Conservation (phyloP, 2,329 filamentous ascomycete species). For the Aspergillus intermedius region DNA sequence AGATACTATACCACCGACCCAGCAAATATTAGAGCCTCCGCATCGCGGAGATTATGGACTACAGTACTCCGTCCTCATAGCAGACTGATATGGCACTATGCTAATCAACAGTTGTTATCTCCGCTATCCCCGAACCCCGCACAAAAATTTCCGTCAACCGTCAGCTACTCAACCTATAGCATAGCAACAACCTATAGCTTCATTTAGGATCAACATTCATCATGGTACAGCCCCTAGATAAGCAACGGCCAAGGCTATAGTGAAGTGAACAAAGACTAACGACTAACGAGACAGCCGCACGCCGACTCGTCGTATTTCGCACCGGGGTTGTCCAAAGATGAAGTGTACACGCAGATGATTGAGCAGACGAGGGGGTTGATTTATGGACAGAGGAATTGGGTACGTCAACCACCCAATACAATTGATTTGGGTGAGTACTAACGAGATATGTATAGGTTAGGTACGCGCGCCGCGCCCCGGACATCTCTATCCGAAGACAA, state of each 20-base stretch:
- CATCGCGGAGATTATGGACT: too few relatives aligned
- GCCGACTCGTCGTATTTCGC: conserved; percentile 43
- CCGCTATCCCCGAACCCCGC: not conserved
- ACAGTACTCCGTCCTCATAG: too few relatives aligned
- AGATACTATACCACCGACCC: too few relatives aligned
- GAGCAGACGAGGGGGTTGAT: conserved; percentile 34
- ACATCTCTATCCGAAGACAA: too few relatives aligned
- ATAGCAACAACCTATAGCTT: too few relatives aligned
- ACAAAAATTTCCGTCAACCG: not conserved
- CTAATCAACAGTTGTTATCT: not conserved
- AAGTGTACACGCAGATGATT: conserved; percentile 39
- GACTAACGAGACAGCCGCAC: conserved; percentile 32
- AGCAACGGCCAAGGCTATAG: not conserved
- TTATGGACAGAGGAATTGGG: conserved; percentile 42
- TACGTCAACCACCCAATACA: conserved; percentile 13
- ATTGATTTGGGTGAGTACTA: not conserved
- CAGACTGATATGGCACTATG: too few relatives aligned
- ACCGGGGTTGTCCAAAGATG: conserved; percentile 31
- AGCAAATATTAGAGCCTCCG: too few relatives aligned
- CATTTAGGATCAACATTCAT: not conserved
- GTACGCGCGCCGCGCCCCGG: conserved; percentile 11
- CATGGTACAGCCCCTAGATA: not conserved
- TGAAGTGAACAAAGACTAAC: too few relatives aligned
- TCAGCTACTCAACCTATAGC: not conserved
- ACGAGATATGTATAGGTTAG: conserved; percentile 19